These are phyloP conservation scores for Colletotrichum sp. DNA, from an alignment of 2,329 filamentous ascomycete species.

Conservation along the genomic window DNA sequence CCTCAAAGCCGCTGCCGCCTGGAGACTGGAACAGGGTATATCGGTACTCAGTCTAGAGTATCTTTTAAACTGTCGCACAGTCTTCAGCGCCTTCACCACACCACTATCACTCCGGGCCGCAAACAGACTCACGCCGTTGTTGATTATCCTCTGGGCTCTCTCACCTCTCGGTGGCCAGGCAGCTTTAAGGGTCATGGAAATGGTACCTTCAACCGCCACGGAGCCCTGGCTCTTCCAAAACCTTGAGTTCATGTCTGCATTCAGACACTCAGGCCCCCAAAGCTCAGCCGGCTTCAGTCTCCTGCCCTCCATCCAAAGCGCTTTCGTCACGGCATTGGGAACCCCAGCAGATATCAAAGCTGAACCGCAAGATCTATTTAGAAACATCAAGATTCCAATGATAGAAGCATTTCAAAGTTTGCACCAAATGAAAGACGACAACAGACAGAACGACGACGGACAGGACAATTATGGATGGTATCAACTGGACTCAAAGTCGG, in stretches of 20 bases:
- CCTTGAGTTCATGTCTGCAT: not conserved
- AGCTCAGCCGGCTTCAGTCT: not conserved
- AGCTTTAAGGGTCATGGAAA: not conserved
- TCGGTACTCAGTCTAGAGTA: not conserved
- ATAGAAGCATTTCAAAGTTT: not conserved
- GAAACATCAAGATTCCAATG: slow-evolving; percentile 4
- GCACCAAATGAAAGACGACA: not conserved
- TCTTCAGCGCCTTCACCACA: not conserved
- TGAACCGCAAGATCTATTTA: not conserved
- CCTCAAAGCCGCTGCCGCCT: not conserved
- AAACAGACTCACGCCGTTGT: not conserved
- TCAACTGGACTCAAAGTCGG: not conserved
- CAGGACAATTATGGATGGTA: not conserved
- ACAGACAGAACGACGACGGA: not conserved
- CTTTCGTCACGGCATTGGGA: not conserved
- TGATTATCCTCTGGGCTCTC: not conserved
- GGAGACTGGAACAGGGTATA: not conserved
- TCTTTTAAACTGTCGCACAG: not conserved
- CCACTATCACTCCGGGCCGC: not conserved
- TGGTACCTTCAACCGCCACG: not conserved
- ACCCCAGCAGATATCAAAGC: not conserved
- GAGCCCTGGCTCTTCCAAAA: not conserved
- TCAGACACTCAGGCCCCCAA: not conserved
- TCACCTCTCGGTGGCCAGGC: slow-evolving; percentile 5
- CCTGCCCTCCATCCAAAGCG: not conserved